These are phyloP conservation scores for Talaromyces marneffei DNA, from an alignment of 2,329 filamentous ascomycete genomes.

Conservation along the genomic window DNA sequence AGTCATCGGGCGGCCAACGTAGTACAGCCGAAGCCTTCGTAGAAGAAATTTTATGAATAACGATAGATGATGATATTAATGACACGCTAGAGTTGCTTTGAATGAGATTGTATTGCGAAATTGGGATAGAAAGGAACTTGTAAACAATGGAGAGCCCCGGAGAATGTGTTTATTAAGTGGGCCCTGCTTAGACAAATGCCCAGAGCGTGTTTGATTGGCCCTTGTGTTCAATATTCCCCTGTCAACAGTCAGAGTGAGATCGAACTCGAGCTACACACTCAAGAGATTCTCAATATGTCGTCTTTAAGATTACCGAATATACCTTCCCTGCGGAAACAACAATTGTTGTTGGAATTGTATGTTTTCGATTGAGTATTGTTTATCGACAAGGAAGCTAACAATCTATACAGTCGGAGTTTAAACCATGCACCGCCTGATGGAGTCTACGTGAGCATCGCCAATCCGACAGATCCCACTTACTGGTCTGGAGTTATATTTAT, in stretches of 20 bases:
- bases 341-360: conserved; percentile 79
- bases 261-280: background rate
- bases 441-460: conserved; percentile 77
- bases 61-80: background rate
- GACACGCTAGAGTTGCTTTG: background rate
- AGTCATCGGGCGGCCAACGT: conserved; percentile 14
- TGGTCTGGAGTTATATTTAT: conserved; percentile 94
- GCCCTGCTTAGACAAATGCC: background rate
- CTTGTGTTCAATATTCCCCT: background rate
- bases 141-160: background rate
- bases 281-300: conserved; percentile 24
- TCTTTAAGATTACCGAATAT: conserved; percentile 34
- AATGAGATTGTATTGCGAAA: background rate
- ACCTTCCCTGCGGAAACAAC: conserved; percentile 62
- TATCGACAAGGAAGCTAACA: background rate
- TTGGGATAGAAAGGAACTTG: background rate
- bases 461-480: conserved; percentile 69
- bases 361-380: background rate
- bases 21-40: background rate
- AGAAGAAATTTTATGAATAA: background rate
- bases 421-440: conserved; percentile 79
- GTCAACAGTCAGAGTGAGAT: background rate
- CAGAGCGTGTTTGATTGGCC: background rate
- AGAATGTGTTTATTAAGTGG: background rate
- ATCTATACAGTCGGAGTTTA: conserved; percentile 66